Evolutionary conservation across 208 protist species (phyloP), one percentile per base, ranked within the genome.

Genomic region (Zelonia costaricensis): DNA sequence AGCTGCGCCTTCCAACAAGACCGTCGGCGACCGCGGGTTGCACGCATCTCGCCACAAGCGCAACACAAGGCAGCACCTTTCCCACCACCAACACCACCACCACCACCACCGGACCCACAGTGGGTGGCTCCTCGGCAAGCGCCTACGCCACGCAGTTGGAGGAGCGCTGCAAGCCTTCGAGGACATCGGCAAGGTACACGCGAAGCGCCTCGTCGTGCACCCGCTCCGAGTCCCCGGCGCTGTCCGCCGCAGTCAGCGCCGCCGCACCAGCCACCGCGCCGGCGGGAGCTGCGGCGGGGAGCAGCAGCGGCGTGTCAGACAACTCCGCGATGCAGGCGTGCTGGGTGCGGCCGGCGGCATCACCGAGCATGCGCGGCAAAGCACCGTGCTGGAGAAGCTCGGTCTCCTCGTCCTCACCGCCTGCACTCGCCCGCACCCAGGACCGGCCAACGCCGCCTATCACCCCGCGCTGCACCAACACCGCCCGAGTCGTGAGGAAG

Each of bases 131-230:
- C 4, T 18, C 3, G 1, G 25, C 36, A 4, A 30, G 12, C 2
- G 3, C 1, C 46, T 67, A 78, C 5, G 62, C 31, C 18, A 84
- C 49, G 27, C 58, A 38, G 25, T 88, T 88, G 33, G 63, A 47
- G 8, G 77, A 79, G 30, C 82, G 65, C 67, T 88, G 82, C 9
- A 88, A 61, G 2, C 68, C 76, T 1, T 69, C 53, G n/a, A 88
- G 52, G 28, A 88, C 54, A 39, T 85, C 78, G 6, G 60, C 68
- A 20, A 85, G 27, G 51, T 82, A 85, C 51, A 83, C 60, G 0
- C 77, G 72, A 28, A 83, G 56, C n/a, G 74, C 73, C 39, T 54
- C 60, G 30, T 81, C 73, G 36, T 70, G 69, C 53, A 67, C 42
- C 35, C 61, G 16, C 35, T 69, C 67, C 42, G 28, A 23, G 3